phyloP scores from a whole-genome alignment of 2,329 filamentous ascomycete species.

The Dothideomycetes sp. region DNA sequence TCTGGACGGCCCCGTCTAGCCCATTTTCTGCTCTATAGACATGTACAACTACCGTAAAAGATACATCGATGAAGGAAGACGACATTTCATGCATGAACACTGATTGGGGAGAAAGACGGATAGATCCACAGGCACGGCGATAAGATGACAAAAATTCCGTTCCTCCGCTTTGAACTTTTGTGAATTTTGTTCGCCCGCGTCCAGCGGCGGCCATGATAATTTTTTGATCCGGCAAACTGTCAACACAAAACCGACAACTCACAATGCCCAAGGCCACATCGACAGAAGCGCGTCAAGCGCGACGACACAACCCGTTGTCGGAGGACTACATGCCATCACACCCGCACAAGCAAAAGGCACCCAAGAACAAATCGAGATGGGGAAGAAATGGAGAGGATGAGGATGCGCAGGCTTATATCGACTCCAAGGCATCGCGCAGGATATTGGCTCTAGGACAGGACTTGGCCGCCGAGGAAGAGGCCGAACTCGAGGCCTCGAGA shows the following conservation, averaged over 20 bases:
- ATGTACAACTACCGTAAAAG: too few species aligned
- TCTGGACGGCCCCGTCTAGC: too few species aligned
- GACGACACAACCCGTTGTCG: slow-evolving; percentile 82
- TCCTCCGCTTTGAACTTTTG: slow-evolving; percentile 1
- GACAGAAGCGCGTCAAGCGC: slow-evolving; percentile 46
- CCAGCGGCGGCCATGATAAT: too few species aligned
- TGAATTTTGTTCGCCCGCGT: neutral
- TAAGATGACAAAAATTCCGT: slow-evolving; percentile 10
- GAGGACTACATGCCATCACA: slow-evolving; percentile 70
- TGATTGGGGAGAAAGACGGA: neutral
- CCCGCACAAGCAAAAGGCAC: slow-evolving; percentile 59
- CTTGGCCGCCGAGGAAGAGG: slow-evolving; percentile 70
- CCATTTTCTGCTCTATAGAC: too few species aligned
- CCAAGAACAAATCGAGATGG: slow-evolving; percentile 50
- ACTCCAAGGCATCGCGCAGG: slow-evolving; percentile 77
- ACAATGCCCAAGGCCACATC: slow-evolving; percentile 69
- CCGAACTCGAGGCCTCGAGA: slow-evolving; percentile 36
- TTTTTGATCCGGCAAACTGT: neutral
- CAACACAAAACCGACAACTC: slow-evolving; percentile 1
- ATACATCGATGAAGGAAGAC: too few species aligned
- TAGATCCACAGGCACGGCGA: slow-evolving; percentile 3
- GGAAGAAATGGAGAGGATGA: slow-evolving; percentile 53
- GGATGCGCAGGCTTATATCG: slow-evolving; percentile 50
- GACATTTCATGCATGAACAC: too few species aligned
- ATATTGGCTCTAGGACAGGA: slow-evolving; percentile 87